Evolutionary conservation across 805 yeast genomes (phyloP).

Genomic region (Starmerella kuoi): DNA sequence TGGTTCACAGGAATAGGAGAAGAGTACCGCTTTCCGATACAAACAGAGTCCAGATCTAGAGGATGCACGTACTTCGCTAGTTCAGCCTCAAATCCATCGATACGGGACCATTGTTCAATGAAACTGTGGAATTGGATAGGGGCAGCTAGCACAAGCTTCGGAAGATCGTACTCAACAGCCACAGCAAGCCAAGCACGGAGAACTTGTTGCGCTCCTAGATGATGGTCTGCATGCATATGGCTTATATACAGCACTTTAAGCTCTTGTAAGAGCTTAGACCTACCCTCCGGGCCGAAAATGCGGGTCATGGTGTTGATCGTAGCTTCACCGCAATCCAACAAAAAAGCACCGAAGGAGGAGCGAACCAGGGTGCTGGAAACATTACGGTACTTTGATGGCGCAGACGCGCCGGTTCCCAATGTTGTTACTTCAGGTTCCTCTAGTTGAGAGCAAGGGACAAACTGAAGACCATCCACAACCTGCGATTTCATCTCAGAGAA

Average conservation of each 20-base stretch:
- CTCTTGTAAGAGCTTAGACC: constrained; percentile 42
- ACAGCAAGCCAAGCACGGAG: constrained; percentile 47
- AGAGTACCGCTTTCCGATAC: constrained; percentile 29
- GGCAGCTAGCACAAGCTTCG: constrained; percentile 43
- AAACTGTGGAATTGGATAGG: constrained; percentile 69
- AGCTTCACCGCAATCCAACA: constrained; percentile 94
- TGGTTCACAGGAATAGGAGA: neutral
- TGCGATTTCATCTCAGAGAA: neutral
- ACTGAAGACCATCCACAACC: neutral
- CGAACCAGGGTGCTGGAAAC: constrained; percentile 72
- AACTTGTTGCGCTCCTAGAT: constrained; percentile 65
- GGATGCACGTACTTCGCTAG: constrained; percentile 35
- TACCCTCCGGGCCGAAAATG: constrained; percentile 40
- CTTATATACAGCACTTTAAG: constrained; percentile 57
- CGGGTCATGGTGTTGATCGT: constrained; percentile 64
- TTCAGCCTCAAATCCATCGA: constrained; percentile 23
- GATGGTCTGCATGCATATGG: constrained; percentile 96
- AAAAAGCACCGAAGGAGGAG: constrained; percentile 43
- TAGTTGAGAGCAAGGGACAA: constrained; percentile 1
- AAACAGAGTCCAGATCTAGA: constrained; percentile 50
- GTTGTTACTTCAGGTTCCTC: constrained; percentile 46
- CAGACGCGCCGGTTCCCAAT: constrained; percentile 85
- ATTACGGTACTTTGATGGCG: constrained; percentile 75
- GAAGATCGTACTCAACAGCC: constrained; percentile 5
- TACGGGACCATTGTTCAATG: constrained; percentile 49